These are phyloP conservation scores for Kodamaea lidongshanica DNA, from an alignment of 805 yeast genomes.

Conservation along the genomic window DNA sequence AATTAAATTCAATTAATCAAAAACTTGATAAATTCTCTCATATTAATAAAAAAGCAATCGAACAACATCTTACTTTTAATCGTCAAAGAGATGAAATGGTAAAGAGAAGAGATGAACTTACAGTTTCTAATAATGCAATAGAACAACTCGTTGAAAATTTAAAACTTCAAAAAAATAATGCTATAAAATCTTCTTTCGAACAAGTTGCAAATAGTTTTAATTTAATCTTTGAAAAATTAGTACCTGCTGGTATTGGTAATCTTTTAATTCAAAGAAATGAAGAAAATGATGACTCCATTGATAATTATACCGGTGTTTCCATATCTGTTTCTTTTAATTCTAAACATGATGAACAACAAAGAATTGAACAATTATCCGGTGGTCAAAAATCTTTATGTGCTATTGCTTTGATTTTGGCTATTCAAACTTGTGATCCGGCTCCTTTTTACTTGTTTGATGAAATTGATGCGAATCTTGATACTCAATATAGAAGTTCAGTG, in stretches of 20 bases:
- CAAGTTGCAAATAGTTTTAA: conserved; percentile 70
- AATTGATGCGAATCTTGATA: conserved; percentile 91
- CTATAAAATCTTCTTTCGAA: conserved; percentile 71
- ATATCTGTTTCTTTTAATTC: conserved; percentile 88
- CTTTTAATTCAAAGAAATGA: conserved; percentile 54
- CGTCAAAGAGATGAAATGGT: conserved; percentile 64
- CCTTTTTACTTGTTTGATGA: conserved; percentile 96
- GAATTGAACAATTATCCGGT: conserved; percentile 88
- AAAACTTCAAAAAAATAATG: conserved; percentile 74
- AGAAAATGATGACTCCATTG: conserved; percentile 28
- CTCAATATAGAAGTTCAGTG: conserved; percentile 84
- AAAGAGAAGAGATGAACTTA: conserved; percentile 62
- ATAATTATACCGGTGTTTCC: conserved; percentile 72
- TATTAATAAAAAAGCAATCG: conserved; percentile 84
- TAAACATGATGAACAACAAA: conserved; percentile 74
- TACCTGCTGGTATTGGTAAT: conserved; percentile 76
- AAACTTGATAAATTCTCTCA: conserved; percentile 61
- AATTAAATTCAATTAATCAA: conserved; percentile 50
- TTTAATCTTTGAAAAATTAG: conserved; percentile 70
- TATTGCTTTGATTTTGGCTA: conserved; percentile 84
- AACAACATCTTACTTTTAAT: conserved; percentile 69
- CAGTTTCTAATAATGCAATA: conserved; percentile 64
- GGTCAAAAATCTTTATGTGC: conserved; percentile 98
- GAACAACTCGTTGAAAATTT: conserved; percentile 62
- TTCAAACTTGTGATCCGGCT: conserved; percentile 93